These are phyloP conservation scores for Dendrothele bispora DNA, from an alignment of 768 basidiomycete species.

Conservation along the genomic window DNA sequence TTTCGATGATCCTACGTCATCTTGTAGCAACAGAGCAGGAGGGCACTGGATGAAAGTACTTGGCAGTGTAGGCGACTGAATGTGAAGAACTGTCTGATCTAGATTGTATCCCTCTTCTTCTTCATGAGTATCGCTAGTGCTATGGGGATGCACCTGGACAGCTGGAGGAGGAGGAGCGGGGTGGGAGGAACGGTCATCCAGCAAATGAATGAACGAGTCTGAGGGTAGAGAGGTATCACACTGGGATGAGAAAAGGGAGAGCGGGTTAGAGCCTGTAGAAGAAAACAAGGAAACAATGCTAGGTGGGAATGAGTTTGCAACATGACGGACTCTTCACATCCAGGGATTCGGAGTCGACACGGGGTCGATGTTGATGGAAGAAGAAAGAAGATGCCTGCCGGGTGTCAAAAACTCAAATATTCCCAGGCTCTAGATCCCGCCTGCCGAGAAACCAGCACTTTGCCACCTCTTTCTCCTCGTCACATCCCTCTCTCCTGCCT, in stretches of 20 bases:
- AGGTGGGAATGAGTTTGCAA: constrained; percentile 66
- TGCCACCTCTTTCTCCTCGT: too few relatives aligned
- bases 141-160: constrained; percentile 43
- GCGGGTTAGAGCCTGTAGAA: constrained; percentile 63
- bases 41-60: constrained; percentile 72
- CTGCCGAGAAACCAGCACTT: too few relatives aligned
- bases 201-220: constrained; percentile 65
- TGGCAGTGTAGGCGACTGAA: constrained; percentile 73
- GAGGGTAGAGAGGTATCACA: constrained; percentile 50
- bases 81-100: constrained; percentile 70
- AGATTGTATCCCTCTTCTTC: constrained; percentile 31
- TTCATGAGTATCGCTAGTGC: constrained; percentile 27
- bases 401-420: too few relatives aligned
- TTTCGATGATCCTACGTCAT: too few relatives aligned
- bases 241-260: constrained; percentile 51
- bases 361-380: too few relatives aligned
- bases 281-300: constrained; percentile 72
- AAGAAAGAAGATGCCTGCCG: too few relatives aligned
- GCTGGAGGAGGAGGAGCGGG: constrained; percentile 51
- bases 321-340: too few relatives aligned
- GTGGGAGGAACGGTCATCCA: constrained; percentile 56
- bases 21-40: too few relatives aligned
- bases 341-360: too few relatives aligned
- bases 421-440: too few relatives aligned
- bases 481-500: too few relatives aligned